These are phyloP conservation scores for Penicillium paradoxum DNA, from an alignment of 495 filamentous ascomycete genomes.

Conservation along the genomic window DNA sequence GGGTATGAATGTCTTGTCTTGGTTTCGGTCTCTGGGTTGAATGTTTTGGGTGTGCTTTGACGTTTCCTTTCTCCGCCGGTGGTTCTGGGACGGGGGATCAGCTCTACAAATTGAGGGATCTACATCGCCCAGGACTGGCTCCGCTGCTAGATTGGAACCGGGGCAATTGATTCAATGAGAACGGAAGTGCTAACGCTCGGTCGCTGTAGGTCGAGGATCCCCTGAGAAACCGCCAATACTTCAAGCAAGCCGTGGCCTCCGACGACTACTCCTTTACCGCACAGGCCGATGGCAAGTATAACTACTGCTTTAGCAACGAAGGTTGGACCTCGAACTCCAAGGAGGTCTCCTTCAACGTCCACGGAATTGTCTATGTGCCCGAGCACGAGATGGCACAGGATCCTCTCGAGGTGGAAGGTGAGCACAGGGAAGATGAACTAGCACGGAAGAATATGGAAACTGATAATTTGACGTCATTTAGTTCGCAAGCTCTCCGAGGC, in stretches of 20 bases:
- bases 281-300: conserved; percentile 76
- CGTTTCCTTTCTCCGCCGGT: background rate
- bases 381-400: conserved; percentile 80
- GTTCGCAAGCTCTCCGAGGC: conserved; percentile 83
- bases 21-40: background rate
- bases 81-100: background rate
- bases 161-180: background rate
- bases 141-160: background rate
- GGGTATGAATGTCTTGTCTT: conserved; percentile 58
- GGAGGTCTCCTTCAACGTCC: conserved; percentile 98
- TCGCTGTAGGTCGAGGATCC: conserved; percentile 72
- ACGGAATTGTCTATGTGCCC: conserved; percentile 95
- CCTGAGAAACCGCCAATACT: conserved; percentile 62
- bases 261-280: conserved; percentile 94
- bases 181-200: conserved; percentile 10
- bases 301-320: conserved; percentile 99
- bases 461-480: conserved; percentile 30
- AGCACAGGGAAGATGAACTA: background rate
- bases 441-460: background rate
- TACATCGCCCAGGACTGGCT: background rate
- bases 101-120: background rate
- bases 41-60: background rate
- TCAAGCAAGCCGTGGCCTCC: conserved; percentile 72
- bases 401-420: conserved; percentile 87
- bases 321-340: conserved; percentile 87